Evolutionary conservation across 768 basidiomycete genomes (phyloP), one percentile per base, ranked within the genome.

Genomic region (Astraeus odoratus): DNA sequence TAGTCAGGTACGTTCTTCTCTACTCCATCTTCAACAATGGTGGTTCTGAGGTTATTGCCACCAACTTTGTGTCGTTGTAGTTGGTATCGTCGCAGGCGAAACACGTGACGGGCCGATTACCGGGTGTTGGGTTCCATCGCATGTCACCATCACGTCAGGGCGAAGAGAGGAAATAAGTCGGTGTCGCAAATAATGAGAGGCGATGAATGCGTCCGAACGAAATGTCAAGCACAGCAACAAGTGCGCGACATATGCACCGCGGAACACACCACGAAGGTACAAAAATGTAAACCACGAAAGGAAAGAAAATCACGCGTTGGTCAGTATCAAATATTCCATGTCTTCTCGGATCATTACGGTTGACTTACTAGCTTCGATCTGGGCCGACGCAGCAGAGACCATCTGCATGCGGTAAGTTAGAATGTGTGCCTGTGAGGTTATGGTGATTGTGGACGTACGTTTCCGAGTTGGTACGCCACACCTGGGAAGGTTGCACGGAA

Each of bases 401-500:
- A 79, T 79, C 66, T 77, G 45, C 8, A 48, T 2, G 22, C 23
- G 37, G 37, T 39, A 15, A 9, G 20, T 41, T 25, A 26, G 43
- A n/a, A 44, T 2, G 16, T 15, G 8, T 57, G 31, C 22, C 20
- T 15, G 20, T 18, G 34, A 36, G 24, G 23, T 2, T 13, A 31
- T 4, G 30, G 30, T 5, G 15, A 24, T 15, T 23, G 3, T 19
- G 5, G 3, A 55, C 63, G 26, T 10, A 62, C 73, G 64, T 87
- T 90, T 34, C 90, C 87, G 19, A 91, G 54, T 55, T 91, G 90
- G 64, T 92, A 93, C 3, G 84, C 79, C 0, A 89, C 78, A 47
- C 90, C 90, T 31, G 86, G 85, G 71, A 90, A 92, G 1, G 85
- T 84, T 4, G 89, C 86, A 44, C 92, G 74, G 74, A 92, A 94